A percentile compares a stretch with the other conserved stretches of the same genome.
Evolutionary conservation across 208 protist species (phyloP).

Genomic region (Angomonas desouzai): DNA sequence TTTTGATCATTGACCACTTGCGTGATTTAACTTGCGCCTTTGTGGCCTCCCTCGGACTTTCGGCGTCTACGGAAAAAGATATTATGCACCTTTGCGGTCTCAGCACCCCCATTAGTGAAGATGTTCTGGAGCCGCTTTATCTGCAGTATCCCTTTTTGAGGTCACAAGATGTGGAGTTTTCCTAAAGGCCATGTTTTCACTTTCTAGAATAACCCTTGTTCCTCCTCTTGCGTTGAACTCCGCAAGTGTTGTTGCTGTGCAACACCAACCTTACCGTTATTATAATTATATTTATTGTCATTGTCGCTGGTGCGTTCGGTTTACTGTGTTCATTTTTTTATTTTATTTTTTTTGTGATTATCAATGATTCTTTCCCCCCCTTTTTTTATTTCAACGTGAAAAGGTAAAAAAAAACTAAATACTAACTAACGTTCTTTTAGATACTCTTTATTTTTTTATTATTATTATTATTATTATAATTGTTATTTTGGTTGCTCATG

Average conservation of each 20-base stretch:
- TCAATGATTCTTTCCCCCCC: conserved; percentile 11
- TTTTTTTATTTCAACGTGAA: neutral
- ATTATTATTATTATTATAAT: neutral
- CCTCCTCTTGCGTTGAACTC: too few relatives aligned
- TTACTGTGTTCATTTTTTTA: neutral
- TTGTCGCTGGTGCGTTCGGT: neutral
- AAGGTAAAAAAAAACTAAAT: too few relatives aligned
- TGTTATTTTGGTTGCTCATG: neutral
- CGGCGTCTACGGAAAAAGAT: conserved; percentile 53
- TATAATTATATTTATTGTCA: too few relatives aligned
- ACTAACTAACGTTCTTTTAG: too few relatives aligned
- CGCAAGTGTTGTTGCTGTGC: too few relatives aligned
- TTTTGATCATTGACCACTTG: conserved; percentile 78
- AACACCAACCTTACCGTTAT: too few relatives aligned
- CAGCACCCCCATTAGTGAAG: conserved; percentile 42
- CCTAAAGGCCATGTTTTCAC: too few relatives aligned
- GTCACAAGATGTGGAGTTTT: conserved; percentile 29
- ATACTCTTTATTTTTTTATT: conserved; percentile 15
- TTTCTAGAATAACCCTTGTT: too few relatives aligned
- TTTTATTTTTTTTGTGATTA: too few relatives aligned
- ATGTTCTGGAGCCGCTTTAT: conserved; percentile 76
- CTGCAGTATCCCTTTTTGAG: conserved; percentile 76
- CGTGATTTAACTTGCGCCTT: conserved; percentile 78
- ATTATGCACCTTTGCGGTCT: conserved; percentile 67
- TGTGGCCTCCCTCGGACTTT: conserved; percentile 67